Base-by-base conservation (phyloP, 176 grass and related monocot species). In the Phoenix roebelenii region DNA sequence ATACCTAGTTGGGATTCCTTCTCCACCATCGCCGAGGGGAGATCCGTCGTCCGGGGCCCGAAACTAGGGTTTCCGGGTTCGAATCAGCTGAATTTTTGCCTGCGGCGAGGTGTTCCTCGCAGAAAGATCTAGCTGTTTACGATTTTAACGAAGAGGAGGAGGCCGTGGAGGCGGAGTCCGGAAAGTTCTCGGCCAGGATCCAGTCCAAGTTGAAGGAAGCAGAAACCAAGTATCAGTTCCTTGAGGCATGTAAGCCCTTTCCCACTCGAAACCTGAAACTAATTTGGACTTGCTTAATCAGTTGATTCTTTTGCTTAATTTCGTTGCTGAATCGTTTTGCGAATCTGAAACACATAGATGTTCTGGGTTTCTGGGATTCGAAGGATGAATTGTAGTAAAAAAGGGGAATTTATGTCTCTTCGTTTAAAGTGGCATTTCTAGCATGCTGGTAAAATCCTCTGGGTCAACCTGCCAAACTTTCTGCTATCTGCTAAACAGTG, bases 121-220 rank as follows among this genome's bases (percentile, higher is more conserved):
- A 23, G 18, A 68, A 23, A 28, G 52, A 68, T 68, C 52, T 68
- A 28, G 12, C 26, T 4, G 52, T 68, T 16, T 68, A 55, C 25
- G 65, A 68, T 23, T 68, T 68, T 28, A 22, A 18, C 52, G 65
- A 18, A 7, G 65, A 57, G 26, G 65, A 67, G 25, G 52, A n/a
- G 25, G 65, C 65, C 51, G 65, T 67, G 51, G 65, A 68, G 65
- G 65, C n/a, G 26, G 52, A 18, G 7, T 16, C 52, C 16, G 26
- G 18, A 17, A 55, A 25, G 25, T 39, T 22, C 3, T 16, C 28
- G 10, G 51, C 25, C 16, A 29, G 18, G 2, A 22, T 56, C 23
- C 65, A 68, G 18, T 56, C 65, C 52, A 55, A 28, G 5, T 5
- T 68, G 25, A 35, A 29, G 25, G 51, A 39, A 5, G 25, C 52